A percentile compares a stretch with the other conserved stretches of the same genome.
Conservation (phyloP, 2,329 filamentous ascomycete species). For the Neofusicoccum ribis region DNA sequence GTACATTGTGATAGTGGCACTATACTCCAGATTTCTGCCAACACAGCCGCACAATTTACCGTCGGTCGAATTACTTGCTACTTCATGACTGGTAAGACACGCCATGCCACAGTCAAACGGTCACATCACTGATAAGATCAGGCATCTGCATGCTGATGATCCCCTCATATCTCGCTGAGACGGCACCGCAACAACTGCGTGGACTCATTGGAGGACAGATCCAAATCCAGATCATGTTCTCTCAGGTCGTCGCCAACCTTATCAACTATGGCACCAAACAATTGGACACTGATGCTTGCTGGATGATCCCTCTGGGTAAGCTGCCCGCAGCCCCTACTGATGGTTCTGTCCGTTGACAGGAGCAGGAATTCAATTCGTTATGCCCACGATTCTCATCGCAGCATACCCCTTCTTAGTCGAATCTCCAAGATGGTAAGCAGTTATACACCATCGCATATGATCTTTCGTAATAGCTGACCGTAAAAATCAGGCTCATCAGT, state of each 20-base stretch:
- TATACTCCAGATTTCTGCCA: conserved; percentile 7
- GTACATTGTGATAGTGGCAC: neutral
- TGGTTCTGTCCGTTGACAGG: neutral
- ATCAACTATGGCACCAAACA: conserved; percentile 17
- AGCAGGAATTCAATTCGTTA: conserved; percentile 9
- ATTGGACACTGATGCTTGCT: conserved; percentile 11
- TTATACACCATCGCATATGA: neutral
- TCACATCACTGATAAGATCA: neutral
- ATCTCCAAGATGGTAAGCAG: conserved; percentile 6
- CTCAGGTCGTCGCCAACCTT: conserved; percentile 4
- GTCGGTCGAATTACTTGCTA: conserved; percentile 13
- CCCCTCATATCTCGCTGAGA: conserved; percentile 16
- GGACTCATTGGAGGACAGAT: conserved; percentile 13
- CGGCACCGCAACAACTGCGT: conserved; percentile 5
- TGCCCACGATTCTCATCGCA: conserved; percentile 10
- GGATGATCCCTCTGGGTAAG: conserved; percentile 12
- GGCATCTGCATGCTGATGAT: conserved; percentile 18
- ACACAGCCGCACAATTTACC: conserved; percentile 7
- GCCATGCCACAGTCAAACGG: too few species aligned
- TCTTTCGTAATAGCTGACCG: neutral
- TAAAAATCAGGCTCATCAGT: conserved; percentile 1
- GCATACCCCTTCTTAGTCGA: conserved; percentile 13
- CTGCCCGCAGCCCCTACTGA: neutral
- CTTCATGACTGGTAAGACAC: conserved; percentile 7
- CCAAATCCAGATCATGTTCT: conserved; percentile 18